Base-by-base conservation (phyloP, 495 filamentous ascomycete genomes). In the Hyaloscypha finlandica region DNA sequence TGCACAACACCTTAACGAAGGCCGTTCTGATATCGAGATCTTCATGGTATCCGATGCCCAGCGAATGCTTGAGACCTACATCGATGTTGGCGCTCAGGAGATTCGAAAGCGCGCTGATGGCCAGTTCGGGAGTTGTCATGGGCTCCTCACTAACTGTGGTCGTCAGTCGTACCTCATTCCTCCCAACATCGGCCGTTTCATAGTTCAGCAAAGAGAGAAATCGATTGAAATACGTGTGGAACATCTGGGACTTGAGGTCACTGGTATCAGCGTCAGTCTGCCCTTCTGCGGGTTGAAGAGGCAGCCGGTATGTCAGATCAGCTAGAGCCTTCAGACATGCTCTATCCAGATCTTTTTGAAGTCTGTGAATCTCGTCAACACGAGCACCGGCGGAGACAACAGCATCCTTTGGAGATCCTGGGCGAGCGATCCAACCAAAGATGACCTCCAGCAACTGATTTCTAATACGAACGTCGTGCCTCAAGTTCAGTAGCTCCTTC, bases 21-120 rank as follows among this genome's bases (percentile, higher is more conserved):
- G 87, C 87, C 8, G 86, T 90, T 48, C 87, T 80, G 61, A 89
- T 88, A 71, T 88, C 85, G 11, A 86, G 73, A 70, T 88, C 86
- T 72, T 90, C 85, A 67, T 89, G 84, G 66, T 90, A 90, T 6
- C 87, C 87, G 66, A 90, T 88, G 67, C 81, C 83, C 29, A 90
- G 75, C 11, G 84, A 86, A 70, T 88, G 84, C 73, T 90, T 89
- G 19, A 90, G 74, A 2, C 87, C 87, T 20, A 90, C 86, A 72
- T 90, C 87, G 39, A 90, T 86, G 70, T 90, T 90, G 4, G 87
- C 86, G 64, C 86, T 88, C 45, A 90, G 74, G 3, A 90, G 79
- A 65, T 90, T 90, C 22, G 86, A 88, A 42, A 90, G 77, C 25
- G 88, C 87, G 32, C 80, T 84, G 62, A 90, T 90, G 12, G 85